Evolutionary conservation across 2,329 filamentous ascomycete genomes (phyloP).

Genomic region (Thermomyces lanuginosus): DNA sequence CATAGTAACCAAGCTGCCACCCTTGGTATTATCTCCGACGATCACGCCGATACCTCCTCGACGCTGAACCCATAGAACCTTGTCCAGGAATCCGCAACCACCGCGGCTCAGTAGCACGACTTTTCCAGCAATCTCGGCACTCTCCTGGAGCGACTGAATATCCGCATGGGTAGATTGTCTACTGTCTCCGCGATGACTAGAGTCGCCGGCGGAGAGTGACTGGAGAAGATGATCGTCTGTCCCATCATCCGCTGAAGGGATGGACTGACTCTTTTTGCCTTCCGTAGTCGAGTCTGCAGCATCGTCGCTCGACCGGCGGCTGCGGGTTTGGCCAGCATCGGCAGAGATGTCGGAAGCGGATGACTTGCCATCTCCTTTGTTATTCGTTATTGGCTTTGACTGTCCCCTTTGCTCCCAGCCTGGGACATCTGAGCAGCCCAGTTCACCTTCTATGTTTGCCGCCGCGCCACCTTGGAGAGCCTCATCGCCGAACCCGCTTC

Average conservation of each 20-base stretch:
- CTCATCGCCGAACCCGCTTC: slow-evolving; percentile 78
- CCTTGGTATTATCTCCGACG: slow-evolving; percentile 81
- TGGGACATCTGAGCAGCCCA: slow-evolving; percentile 88
- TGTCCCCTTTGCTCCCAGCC: slow-evolving; percentile 55
- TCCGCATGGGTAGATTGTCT: slow-evolving; percentile 51
- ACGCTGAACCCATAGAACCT: slow-evolving; percentile 91
- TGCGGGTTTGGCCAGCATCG: slow-evolving; percentile 10
- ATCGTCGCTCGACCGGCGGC: slow-evolving; percentile 10
- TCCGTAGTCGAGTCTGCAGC: slow-evolving; percentile 10
- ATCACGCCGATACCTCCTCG: slow-evolving; percentile 79
- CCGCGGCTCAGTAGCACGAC: slow-evolving; percentile 81
- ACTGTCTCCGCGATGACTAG: slow-evolving; percentile 41
- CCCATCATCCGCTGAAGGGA: slow-evolving; percentile 45
- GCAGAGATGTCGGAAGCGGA: slow-evolving; percentile 11
- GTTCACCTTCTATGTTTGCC: slow-evolving; percentile 54
- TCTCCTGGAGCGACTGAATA: slow-evolving; percentile 80
- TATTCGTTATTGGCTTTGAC: slow-evolving; percentile 12
- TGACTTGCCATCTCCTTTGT: slow-evolving; percentile 10
- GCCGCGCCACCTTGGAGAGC: slow-evolving; percentile 41
- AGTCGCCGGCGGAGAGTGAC: too few species aligned
- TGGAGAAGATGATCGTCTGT: slow-evolving; percentile 75
- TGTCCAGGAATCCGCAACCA: slow-evolving; percentile 90
- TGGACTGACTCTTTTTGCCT: slow-evolving; percentile 6
- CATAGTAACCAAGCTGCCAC: slow-evolving; percentile 87
- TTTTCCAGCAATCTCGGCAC: slow-evolving; percentile 83